Evolutionary conservation across 352 stramenopile species (phyloP), one percentile per base, ranked within the genome.

Genomic region (Globisporangium parvum): DNA sequence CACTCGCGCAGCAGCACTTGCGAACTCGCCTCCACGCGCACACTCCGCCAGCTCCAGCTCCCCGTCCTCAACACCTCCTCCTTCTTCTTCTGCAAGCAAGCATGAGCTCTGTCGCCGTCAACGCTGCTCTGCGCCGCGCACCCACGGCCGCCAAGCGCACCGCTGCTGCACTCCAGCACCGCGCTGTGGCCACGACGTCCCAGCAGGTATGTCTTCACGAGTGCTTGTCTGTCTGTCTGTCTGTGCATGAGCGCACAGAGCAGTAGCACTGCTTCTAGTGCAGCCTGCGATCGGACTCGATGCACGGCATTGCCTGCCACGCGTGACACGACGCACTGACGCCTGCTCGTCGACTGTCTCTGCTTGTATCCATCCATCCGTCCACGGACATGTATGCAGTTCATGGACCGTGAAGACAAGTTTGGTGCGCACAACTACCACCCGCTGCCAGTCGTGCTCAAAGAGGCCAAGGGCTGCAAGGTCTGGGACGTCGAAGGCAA

Each of bases 381-480:
- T 31, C 26, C 26, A 31, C 6, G 3, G 39, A n/a, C 15, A 20
- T 14, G 11, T n/a, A 9, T 51, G 23, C 52, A 93, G 80, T 88
- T 76, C 57, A 94, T 94, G 45, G 77, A 87, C 17, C 75, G 80
- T 24, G 88, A 99, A 65, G 79, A 98, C 53, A 87, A 97, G 59
- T 92, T 91, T 59, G 96, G 96, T 2, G 97, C 96, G 21, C 89
- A 99, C 67, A 99, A 99, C 80, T 99, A 99, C 76, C 83, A 98
- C 68, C 97, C 97, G 44, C 73, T 99, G 35, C 97, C 97, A 9
- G 97, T 99, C 18, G 97, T 99, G 46, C 75, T 99, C 20, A 75
- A 70, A 12, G 82, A 89, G 50, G 95, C 87, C 57, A 70, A 93
- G 62, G 85, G 95, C 48, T 97, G 95, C 62, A 92, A 98, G 61